phyloP scores from a whole-genome alignment of 1,284 basidiomycete species.

The Ceratobasidium sp. region DNA sequence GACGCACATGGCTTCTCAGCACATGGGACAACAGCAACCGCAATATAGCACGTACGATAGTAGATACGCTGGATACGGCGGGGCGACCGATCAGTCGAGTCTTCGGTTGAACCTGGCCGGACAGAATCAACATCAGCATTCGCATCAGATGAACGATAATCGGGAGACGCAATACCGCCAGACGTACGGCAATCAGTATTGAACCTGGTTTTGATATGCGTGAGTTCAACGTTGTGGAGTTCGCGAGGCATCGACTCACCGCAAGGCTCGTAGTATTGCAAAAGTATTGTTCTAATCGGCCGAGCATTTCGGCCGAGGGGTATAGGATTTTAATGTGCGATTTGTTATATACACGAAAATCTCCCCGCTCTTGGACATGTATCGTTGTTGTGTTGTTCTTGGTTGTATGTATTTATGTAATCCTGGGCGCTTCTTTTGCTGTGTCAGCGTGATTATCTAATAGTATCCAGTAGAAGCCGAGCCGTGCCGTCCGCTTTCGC shows the following conservation, averaged over 20 bases:
- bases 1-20: conserved; percentile 14
- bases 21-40: conserved; percentile 8
- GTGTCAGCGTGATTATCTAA: conserved; percentile 8
- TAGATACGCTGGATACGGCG: not conserved
- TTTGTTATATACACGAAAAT: not conserved
- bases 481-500: conserved; percentile 10
- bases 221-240: conserved; percentile 1
- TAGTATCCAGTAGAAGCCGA: not conserved
- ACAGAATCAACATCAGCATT: not conserved
- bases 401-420: conserved; percentile 25
- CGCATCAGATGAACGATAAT: not conserved
- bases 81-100: conserved; percentile 1
- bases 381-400: not conserved
- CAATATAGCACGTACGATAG: conserved; percentile 1
- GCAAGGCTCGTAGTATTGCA: not conserved
- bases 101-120: conserved; percentile 16
- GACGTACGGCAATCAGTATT: conserved; percentile 5
- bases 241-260: not conserved
- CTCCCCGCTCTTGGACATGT: conserved; percentile 7
- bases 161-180: conserved; percentile 5
- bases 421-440: not conserved
- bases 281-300: conserved; percentile 1
- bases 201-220: conserved; percentile 5
- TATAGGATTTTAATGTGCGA: no score
- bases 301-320: no score